These are phyloP conservation scores for Rhodotorula sp. DNA, from an alignment of 1,284 basidiomycete genomes.

Conservation along the genomic window DNA sequence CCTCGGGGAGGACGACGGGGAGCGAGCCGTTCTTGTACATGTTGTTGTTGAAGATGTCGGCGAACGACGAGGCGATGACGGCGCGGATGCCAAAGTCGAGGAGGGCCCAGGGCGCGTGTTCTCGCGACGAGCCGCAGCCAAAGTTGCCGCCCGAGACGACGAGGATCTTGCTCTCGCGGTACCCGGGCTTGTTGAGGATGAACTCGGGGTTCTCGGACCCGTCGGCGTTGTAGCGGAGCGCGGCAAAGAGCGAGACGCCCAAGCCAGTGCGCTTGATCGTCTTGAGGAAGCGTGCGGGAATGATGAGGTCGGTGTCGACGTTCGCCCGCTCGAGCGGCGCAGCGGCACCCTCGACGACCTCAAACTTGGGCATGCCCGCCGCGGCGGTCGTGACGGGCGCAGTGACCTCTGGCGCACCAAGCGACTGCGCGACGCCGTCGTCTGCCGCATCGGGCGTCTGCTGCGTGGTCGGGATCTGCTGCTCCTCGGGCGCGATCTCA, in stretches of 20 bases:
- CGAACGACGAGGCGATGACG: conserved; percentile 89
- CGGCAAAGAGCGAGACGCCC: conserved; percentile 82
- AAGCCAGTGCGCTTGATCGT: conserved; percentile 90
- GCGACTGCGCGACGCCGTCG: conserved; percentile 45
- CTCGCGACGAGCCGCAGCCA: conserved; percentile 85
- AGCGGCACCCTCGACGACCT: conserved; percentile 68
- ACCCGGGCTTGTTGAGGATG: conserved; percentile 82
- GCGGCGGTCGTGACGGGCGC: conserved; percentile 56
- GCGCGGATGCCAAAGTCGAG: conserved; percentile 90
- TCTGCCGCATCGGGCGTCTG: conserved; percentile 46
- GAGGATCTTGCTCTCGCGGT: conserved; percentile 74
- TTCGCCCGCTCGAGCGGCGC: conserved; percentile 82
- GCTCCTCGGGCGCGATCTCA: conserved; percentile 42
- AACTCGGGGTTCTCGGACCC: conserved; percentile 77
- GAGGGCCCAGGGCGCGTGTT: conserved; percentile 95
- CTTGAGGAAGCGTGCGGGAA: conserved; percentile 78
- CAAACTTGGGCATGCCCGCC: conserved; percentile 69
- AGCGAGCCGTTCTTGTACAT: conserved; percentile 97
- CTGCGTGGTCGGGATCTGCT: conserved; percentile 42
- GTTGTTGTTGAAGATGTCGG: conserved; percentile 76
- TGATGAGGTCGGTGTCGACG: conserved; percentile 96
- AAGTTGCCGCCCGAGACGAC: conserved; percentile 90
- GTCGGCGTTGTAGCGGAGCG: conserved; percentile 73
- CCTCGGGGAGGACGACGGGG: conserved; percentile 73
- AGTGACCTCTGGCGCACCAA: conserved; percentile 27